phyloP scores from a whole-genome alignment of 106 monocot species.

The Phalaenopsis aphrodite region DNA sequence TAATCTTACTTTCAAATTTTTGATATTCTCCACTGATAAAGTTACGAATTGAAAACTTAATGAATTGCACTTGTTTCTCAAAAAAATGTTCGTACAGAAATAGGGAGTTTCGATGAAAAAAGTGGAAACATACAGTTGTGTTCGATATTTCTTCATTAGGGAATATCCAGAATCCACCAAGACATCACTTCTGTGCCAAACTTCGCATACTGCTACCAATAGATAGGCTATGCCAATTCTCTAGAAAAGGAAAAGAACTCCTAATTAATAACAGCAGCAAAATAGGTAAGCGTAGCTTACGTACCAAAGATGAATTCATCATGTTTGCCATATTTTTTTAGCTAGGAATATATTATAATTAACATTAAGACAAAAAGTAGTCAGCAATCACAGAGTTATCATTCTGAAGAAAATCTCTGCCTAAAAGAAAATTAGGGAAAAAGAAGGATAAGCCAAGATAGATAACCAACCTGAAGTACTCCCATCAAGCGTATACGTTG shows the following conservation, averaged over 20 bases:
- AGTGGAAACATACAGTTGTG: constrained; percentile 24
- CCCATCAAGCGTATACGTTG: constrained; percentile 49
- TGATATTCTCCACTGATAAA: no score
- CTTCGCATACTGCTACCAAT: constrained; percentile 30
- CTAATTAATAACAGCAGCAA: neutral
- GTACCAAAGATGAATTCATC: neutral
- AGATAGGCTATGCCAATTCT: constrained; percentile 48
- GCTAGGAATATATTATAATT: no score
- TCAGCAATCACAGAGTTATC: no score
- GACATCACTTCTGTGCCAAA: constrained; percentile 27
- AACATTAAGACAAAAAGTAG: no score
- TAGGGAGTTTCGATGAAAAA: no score
- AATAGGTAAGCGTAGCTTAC: no score
- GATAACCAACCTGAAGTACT: constrained; percentile 45
- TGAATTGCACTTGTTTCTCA: no score
- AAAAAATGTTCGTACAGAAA: no score
- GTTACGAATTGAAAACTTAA: no score
- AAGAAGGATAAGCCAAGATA: neutral
- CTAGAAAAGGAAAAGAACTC: constrained; percentile 12
- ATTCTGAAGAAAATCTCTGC: no score
- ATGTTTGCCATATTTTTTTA: neutral
- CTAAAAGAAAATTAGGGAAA: no score
- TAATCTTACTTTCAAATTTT: no score
- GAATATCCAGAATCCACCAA: constrained; percentile 39
- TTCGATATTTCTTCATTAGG: constrained; percentile 28